Evolutionary conservation across 164 flowering plant genomes (phyloP).

Genomic region (Vitis rotundifolia): DNA sequence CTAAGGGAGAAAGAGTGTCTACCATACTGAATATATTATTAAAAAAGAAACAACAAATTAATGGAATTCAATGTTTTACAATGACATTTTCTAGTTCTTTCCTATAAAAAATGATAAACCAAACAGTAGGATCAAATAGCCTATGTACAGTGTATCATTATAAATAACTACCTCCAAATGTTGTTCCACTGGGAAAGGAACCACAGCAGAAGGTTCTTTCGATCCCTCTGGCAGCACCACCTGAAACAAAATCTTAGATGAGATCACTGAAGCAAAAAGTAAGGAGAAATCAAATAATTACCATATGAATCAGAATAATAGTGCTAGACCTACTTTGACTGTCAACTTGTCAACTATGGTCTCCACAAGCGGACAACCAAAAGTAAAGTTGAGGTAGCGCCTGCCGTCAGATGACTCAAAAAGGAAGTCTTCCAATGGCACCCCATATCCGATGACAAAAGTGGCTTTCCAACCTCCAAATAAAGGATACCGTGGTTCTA

Average conservation of each 20-base stretch:
- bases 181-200: conserved; percentile 76
- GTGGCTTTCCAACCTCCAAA: conserved; percentile 99
- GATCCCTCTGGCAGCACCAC: conserved; percentile 98
- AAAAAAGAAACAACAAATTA: not conserved
- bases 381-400: conserved; percentile 88
- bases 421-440: conserved; percentile 89
- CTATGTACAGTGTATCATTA: not conserved
- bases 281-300: not conserved
- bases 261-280: not conserved
- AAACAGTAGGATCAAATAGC: not conserved
- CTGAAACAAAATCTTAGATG: conserved; percentile 37
- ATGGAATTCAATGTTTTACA: not conserved
- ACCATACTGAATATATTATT: not conserved
- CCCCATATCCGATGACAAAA: conserved; percentile 85
- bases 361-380: conserved; percentile 85
- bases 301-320: not conserved
- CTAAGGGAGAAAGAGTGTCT: not conserved
- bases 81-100: not conserved
- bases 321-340: conserved; percentile 54
- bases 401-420: conserved; percentile 82
- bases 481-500: conserved; percentile 94
- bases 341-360: conserved; percentile 85
- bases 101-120: not conserved
- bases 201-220: conserved; percentile 60
- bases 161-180: conserved; percentile 59